Percentiles rank a stretch among this genome's conserved stretches.
phyloP scores from a whole-genome alignment of 1,284 basidiomycete genomes.

The Cutaneotrichosporon mucoides region DNA sequence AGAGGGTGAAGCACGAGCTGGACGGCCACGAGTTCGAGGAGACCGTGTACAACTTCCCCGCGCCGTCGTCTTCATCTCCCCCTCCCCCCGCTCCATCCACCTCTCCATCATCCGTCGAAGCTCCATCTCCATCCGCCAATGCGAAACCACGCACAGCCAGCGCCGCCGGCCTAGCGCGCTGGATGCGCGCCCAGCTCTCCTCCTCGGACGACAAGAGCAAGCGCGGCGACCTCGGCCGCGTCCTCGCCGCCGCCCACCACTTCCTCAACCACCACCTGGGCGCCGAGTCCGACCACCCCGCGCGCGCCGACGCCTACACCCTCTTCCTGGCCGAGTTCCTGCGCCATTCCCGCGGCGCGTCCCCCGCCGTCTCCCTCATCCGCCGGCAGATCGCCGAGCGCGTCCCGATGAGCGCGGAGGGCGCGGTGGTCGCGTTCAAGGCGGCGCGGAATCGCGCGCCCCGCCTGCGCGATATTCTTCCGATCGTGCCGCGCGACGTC shows the following conservation, averaged over 20 bases:
- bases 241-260: no score
- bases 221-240: no score
- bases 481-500: neutral
- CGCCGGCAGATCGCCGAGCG: conserved; percentile 13
- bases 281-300: no score
- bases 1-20: neutral
- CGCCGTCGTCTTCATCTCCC: neutral
- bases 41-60: neutral
- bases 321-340: conserved; percentile 17
- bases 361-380: conserved; percentile 13
- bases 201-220: no score
- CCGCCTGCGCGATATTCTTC: neutral
- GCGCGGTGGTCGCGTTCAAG: neutral
- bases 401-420: conserved; percentile 7
- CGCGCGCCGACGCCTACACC: conserved; percentile 2
- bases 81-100: no score
- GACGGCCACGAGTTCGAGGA: neutral
- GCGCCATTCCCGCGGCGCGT: conserved; percentile 10
- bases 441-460: neutral
- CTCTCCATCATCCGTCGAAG: no score
- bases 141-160: no score
- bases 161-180: no score
- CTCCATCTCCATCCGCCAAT: no score
- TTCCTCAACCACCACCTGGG: no score
- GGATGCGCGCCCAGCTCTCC: no score